phyloP scores from a whole-genome alignment of 768 basidiomycete genomes.

The Lentinula lateritia region DNA sequence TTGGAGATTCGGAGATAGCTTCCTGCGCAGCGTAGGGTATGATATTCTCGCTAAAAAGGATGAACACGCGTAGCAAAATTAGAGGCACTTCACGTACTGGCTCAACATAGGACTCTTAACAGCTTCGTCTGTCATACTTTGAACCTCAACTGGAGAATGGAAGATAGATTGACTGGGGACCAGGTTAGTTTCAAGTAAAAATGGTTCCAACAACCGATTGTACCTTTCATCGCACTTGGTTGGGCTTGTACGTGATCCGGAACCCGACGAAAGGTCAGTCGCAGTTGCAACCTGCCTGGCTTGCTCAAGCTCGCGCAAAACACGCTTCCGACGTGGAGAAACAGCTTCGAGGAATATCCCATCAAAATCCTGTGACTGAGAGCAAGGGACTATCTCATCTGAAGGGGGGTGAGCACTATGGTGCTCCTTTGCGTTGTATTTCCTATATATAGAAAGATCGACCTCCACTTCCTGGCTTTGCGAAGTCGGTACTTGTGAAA shows the following conservation, averaged over 20 bases:
- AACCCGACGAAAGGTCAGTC: constrained; percentile 29
- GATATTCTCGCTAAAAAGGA: neutral
- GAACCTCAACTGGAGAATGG: neutral
- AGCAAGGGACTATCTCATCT: neutral
- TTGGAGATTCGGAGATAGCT: neutral
- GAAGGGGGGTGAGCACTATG: neutral
- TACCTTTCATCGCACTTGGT: neutral
- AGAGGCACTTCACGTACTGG: neutral
- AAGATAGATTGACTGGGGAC: neutral
- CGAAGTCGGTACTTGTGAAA: constrained; percentile 2
- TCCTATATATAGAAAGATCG: neutral
- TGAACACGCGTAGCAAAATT: neutral
- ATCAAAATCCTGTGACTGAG: neutral
- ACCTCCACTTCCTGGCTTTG: constrained; percentile 1
- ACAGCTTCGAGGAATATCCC: neutral
- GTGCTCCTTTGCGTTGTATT: too few relatives aligned
- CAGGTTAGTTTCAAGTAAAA: neutral
- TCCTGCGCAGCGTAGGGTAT: neutral
- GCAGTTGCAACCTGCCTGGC: neutral
- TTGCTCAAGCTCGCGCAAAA: neutral
- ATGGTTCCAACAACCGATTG: neutral
- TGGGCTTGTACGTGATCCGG: constrained; percentile 26
- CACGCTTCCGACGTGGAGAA: neutral
- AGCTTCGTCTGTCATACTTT: neutral
- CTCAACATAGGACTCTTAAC: neutral